These are phyloP conservation scores for Phlebiopsis gigantea DNA, from an alignment of 768 basidiomycete species.

Conservation along the genomic window DNA sequence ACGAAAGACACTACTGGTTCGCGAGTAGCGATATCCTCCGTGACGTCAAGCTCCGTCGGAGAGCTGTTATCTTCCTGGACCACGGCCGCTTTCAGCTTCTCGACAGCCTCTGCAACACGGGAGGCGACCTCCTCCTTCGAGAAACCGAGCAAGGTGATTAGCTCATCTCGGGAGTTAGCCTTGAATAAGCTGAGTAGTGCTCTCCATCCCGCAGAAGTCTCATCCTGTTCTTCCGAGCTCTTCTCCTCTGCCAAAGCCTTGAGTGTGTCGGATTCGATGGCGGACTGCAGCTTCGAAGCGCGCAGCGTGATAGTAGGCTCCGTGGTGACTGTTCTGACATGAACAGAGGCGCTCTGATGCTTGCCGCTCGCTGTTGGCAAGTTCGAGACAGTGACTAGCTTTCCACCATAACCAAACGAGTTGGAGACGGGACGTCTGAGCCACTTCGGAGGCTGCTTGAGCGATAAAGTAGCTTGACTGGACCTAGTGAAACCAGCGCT, in stretches of 20 bases:
- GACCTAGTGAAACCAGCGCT: conserved; percentile 47
- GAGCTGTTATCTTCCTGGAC: conserved; percentile 24
- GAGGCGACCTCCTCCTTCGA: conserved; percentile 80
- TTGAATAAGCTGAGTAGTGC: conserved; percentile 85
- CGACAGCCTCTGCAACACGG: conserved; percentile 78
- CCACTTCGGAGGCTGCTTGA: conserved; percentile 97
- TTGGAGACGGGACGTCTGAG: conserved; percentile 75
- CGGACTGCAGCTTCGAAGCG: conserved; percentile 58
- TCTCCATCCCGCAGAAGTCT: conserved; percentile 66
- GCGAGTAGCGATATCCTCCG: conserved; percentile 40
- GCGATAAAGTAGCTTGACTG: conserved; percentile 60
- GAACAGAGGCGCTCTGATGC: conserved; percentile 77
- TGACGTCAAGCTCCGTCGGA: conserved; percentile 29
- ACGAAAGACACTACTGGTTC: conserved; percentile 83
- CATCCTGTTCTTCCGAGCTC: conserved; percentile 21
- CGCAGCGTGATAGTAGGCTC: conserved; percentile 72
- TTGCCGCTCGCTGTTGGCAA: conserved; percentile 67
- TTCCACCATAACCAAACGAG: conserved; percentile 91
- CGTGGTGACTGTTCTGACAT: conserved; percentile 72
- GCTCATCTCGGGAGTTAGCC: conserved; percentile 83
- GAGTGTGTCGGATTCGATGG: conserved; percentile 53
- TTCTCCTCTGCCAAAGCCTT: conserved; percentile 66
- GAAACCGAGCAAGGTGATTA: conserved; percentile 87
- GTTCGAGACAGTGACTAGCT: conserved; percentile 76
- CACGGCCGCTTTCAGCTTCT: conserved; percentile 54